Percentiles rank a stretch among this genome's conserved stretches.
phyloP scores from a whole-genome alignment of 352 stramenopile species.

The Pythium angustatum region DNA sequence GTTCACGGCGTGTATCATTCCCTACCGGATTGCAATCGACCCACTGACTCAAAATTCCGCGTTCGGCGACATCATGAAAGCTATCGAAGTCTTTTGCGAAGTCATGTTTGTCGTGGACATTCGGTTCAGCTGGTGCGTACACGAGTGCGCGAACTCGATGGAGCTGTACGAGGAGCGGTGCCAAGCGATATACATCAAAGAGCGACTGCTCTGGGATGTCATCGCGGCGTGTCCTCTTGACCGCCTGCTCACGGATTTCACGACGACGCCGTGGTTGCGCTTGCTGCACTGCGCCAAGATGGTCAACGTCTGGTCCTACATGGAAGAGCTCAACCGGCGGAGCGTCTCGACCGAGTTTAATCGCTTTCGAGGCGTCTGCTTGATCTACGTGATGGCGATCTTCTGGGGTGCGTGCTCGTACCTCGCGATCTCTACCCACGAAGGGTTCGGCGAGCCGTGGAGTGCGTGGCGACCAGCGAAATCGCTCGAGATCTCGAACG shows the following conservation, averaged over 20 bases:
- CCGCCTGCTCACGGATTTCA: slow-evolving; percentile 33
- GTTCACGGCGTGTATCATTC: slow-evolving; percentile 46
- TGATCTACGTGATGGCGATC: slow-evolving; percentile 59
- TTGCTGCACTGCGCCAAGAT: slow-evolving; percentile 53
- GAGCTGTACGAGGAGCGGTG: slow-evolving; percentile 58
- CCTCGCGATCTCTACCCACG: slow-evolving; percentile 38
- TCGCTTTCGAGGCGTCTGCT: slow-evolving; percentile 50
- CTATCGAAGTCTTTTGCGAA: slow-evolving; percentile 38
- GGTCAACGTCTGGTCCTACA: slow-evolving; percentile 50
- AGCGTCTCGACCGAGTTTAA: slow-evolving; percentile 56
- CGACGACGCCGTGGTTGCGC: slow-evolving; percentile 38
- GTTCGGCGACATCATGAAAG: slow-evolving; percentile 23
- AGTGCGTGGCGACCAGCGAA: slow-evolving; percentile 49
- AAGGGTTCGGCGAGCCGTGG: slow-evolving; percentile 52
- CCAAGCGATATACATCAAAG: slow-evolving; percentile 37
- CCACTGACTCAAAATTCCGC: slow-evolving; percentile 23
- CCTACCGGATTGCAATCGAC: slow-evolving; percentile 54
- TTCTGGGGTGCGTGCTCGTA: slow-evolving; percentile 65
- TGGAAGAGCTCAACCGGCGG: slow-evolving; percentile 59
- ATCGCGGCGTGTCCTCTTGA: slow-evolving; percentile 44
- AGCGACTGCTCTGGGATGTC: slow-evolving; percentile 47
- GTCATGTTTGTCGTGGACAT: slow-evolving; percentile 50
- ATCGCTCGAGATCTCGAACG: slow-evolving; percentile 37
- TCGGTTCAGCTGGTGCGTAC: slow-evolving; percentile 49
- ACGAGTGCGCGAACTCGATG: slow-evolving; percentile 35